Evolutionary conservation across 208 protist genomes (phyloP).

Genomic region (Acanthamoeba lenticulata): DNA sequence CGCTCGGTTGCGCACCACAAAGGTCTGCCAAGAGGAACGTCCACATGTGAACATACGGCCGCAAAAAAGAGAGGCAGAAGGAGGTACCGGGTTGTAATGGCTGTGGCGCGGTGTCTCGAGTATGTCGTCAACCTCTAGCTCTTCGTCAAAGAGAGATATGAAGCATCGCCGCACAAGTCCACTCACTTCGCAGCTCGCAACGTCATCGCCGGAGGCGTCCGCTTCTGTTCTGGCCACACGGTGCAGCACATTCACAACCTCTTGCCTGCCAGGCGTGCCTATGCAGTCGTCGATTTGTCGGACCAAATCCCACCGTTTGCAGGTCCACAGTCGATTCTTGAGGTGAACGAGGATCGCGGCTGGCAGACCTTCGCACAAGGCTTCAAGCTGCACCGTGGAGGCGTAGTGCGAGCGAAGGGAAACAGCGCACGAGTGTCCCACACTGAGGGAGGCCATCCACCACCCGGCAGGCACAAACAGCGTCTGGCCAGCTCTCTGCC

Average conservation of each 20-base stretch:
- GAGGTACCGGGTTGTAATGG: background rate
- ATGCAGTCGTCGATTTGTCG: background rate
- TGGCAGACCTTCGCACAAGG: background rate
- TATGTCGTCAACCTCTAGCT: background rate
- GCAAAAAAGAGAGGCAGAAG: no score
- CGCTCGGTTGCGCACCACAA: background rate
- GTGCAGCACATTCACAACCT: background rate
- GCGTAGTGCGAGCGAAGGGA: background rate
- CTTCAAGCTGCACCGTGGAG: background rate
- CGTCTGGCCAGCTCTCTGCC: background rate
- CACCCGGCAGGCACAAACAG: background rate
- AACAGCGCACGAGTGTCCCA: background rate
- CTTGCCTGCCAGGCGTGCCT: background rate
- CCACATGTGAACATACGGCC: no score
- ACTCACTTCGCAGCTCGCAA: background rate
- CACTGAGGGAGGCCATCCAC: background rate
- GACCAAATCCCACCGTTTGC: background rate
- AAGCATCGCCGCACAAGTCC: background rate
- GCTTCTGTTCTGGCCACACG: no score
- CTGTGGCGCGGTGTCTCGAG: background rate
- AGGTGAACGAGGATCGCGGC: background rate
- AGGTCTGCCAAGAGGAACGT: background rate
- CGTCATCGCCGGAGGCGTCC: background rate
- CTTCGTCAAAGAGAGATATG: background rate
- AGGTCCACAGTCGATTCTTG: background rate